phyloP scores from a whole-genome alignment of 139 green algal species.

The Micractinium sp. region DNA sequence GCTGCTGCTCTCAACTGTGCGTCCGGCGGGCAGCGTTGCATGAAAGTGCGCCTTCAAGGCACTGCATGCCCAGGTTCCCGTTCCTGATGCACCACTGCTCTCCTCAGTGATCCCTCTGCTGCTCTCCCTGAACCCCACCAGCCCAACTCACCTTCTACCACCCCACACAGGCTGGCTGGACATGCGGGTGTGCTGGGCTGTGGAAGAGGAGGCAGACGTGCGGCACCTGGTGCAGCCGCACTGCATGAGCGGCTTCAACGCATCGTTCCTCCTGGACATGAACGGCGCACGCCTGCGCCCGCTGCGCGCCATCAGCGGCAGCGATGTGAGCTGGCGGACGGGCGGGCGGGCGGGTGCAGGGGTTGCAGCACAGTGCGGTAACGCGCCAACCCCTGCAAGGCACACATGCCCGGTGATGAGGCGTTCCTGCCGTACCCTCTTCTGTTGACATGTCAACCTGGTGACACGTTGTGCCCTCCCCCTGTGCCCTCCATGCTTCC shows the following conservation, averaged over 20 bases:
- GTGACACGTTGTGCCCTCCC: no score
- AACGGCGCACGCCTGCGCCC: not conserved
- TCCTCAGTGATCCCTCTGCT: no score
- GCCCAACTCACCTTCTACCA: no score
- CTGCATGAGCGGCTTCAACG: not conserved
- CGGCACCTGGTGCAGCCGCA: not conserved
- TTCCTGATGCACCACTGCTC: no score
- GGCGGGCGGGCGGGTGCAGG: not conserved
- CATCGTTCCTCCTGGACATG: constrained; percentile 5
- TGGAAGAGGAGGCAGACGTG: not conserved
- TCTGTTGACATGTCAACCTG: not conserved
- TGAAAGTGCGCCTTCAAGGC: not conserved
- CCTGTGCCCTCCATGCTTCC: no score
- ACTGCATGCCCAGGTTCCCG: no score
- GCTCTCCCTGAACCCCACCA: no score
- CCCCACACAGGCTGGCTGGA: not conserved
- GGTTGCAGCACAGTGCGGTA: not conserved
- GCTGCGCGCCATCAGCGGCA: not conserved
- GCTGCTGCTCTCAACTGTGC: no score
- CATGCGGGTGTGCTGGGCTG: constrained; percentile 5
- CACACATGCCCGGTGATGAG: not conserved
- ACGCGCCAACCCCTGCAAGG: no score
- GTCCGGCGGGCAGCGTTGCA: no score
- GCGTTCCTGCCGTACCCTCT: no score
- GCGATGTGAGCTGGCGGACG: not conserved